These are phyloP conservation scores for Penicillium sp. DNA, from an alignment of 2,329 filamentous ascomycete genomes.

Conservation along the genomic window DNA sequence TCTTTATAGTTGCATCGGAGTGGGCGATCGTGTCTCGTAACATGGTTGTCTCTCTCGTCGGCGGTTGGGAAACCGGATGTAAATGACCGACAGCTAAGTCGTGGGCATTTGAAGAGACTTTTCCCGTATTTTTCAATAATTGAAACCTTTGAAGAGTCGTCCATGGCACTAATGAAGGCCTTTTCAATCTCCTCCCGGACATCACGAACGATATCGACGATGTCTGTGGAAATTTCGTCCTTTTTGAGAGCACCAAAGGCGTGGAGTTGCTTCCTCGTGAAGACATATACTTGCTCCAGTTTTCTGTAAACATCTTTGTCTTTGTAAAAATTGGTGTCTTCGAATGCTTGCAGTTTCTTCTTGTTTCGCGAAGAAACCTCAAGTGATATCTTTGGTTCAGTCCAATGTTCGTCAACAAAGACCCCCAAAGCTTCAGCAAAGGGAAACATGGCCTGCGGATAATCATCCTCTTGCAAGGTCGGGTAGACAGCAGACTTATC, in stretches of 20 bases:
- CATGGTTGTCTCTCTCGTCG: not conserved
- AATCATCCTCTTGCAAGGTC: not conserved
- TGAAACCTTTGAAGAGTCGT: not conserved
- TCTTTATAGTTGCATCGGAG: not conserved
- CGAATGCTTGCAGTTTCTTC: not conserved
- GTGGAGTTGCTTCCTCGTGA: not conserved
- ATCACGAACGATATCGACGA: not conserved
- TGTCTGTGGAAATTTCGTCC: not conserved
- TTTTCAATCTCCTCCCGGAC: conserved; percentile 1
- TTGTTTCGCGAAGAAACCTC: not conserved
- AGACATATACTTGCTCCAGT: not conserved
- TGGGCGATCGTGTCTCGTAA: not conserved
- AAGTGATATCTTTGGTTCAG: not conserved
- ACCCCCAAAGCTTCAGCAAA: conserved; percentile 1
- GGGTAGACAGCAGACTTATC: not conserved
- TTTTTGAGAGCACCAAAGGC: not conserved
- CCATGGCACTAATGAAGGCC: not conserved
- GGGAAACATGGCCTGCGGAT: not conserved
- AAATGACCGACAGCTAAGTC: not conserved
- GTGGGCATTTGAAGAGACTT: not conserved
- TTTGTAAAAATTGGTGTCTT: too few species aligned
- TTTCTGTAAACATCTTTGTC: not conserved
- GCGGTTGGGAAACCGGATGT: not conserved
- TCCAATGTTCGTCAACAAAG: conserved; percentile 2
- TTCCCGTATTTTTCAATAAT: not conserved